A percentile compares a stretch with the other conserved stretches of the same genome.
Evolutionary conservation across 2,329 filamentous ascomycete genomes (phyloP).

Genomic region (Tolypocladium endophyticum): DNA sequence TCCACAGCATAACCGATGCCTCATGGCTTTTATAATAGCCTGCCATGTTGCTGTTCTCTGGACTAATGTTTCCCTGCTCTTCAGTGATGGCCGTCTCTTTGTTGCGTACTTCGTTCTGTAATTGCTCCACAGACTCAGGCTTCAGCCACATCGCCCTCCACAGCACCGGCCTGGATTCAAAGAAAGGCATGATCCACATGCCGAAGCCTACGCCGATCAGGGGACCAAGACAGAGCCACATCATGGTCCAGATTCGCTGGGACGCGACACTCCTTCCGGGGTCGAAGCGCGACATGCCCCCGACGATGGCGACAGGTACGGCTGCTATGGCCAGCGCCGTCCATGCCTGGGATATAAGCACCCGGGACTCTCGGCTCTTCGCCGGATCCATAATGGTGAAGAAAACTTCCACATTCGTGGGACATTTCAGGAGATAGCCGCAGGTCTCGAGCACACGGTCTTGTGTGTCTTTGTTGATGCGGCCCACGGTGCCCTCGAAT

Average conservation of each 20-base stretch:
- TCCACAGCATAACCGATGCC: not conserved
- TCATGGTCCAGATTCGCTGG: slow-evolving; percentile 3
- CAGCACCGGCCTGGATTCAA: slow-evolving; percentile 1
- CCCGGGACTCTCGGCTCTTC: not conserved
- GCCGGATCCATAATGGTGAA: too few species aligned
- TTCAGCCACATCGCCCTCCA: not conserved
- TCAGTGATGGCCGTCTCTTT: not conserved
- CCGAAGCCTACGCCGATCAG: not conserved
- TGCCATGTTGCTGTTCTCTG: not conserved
- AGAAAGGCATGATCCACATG: not conserved
- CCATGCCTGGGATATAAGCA: not conserved
- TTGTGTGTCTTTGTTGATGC: not conserved
- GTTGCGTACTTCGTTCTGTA: not conserved
- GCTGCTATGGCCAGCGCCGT: not conserved
- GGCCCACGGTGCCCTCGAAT: not conserved
- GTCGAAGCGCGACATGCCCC: not conserved
- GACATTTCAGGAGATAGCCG: not conserved
- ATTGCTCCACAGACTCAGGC: not conserved
- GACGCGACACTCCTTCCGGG: not conserved
- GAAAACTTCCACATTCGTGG: not conserved
- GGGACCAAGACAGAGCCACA: slow-evolving; percentile 2
- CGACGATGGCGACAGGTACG: slow-evolving; percentile 3
- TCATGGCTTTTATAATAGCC: not conserved
- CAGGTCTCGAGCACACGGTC: not conserved
- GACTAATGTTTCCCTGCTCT: not conserved